Conservation (phyloP, 176 grass and related monocot genomes). For the Rhynchospora pubera region DNA sequence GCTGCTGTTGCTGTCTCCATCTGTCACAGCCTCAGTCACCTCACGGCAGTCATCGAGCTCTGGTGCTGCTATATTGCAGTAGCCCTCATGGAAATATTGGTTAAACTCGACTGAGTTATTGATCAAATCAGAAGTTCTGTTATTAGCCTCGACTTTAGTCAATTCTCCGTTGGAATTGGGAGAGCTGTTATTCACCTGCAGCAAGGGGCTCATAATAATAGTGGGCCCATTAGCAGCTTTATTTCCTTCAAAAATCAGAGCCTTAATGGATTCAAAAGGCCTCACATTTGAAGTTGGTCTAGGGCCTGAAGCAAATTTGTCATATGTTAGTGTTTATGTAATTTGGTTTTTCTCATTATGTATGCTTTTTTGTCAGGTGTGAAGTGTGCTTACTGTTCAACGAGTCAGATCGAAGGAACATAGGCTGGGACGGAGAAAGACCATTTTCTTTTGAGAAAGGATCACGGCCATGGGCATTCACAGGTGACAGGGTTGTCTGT, state of each 20-base stretch:
- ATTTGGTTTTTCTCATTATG: slow-evolving; percentile 1
- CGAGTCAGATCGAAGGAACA: slow-evolving; percentile 47
- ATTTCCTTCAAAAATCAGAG: neutral
- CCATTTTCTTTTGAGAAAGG: slow-evolving; percentile 30
- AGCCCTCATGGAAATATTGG: slow-evolving; percentile 98
- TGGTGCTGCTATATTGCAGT: slow-evolving; percentile 85
- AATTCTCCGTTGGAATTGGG: neutral
- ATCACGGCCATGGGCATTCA: slow-evolving; percentile 14
- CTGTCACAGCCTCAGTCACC: slow-evolving; percentile 99
- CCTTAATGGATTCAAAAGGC: slow-evolving; percentile 8
- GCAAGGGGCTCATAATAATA: slow-evolving; percentile 12
- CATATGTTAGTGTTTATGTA: neutral
- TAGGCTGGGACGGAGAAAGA: slow-evolving; percentile 37
- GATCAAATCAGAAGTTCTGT: slow-evolving; percentile 44
- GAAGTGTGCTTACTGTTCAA: slow-evolving; percentile 39
- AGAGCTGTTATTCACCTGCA: slow-evolving; percentile 11
- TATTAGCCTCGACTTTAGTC: slow-evolving; percentile 34
- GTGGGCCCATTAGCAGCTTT: neutral
- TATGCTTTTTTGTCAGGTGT: neutral
- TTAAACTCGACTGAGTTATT: slow-evolving; percentile 65
- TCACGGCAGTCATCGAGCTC: slow-evolving; percentile 99
- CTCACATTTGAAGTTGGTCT: neutral
- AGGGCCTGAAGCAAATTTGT: neutral
- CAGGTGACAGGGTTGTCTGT: slow-evolving; percentile 27
- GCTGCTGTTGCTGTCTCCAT: slow-evolving; percentile 99